Base-by-base conservation (phyloP, 805 yeast species). In the Suhomyces canberraensis region DNA sequence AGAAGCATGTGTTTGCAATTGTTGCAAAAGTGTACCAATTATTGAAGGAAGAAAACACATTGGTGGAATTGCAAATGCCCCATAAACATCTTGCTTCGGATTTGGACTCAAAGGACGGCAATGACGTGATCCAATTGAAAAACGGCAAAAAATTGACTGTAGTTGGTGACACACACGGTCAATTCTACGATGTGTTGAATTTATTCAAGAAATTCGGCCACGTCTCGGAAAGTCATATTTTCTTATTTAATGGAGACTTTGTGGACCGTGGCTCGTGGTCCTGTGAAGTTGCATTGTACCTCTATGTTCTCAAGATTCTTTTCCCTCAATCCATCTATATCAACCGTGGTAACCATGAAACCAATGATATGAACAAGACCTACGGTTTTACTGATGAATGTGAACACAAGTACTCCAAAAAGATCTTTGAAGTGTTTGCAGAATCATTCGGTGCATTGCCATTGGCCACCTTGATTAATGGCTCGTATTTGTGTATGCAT, bases 241-340 rank as follows among this genome's bases (percentile, higher is more conserved):
- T 86, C 56, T 62, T 93, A 32, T 91, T 93, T 69, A 93, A 93
- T 54, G 98, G 98, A 29, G 98, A 93, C 63, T 91, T 93, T 63
- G 98, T 93, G 3, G 98, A 93, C 59, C 75, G 98, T 54, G 98
- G 98, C 4, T 85, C 95, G 13, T 91, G 98, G 98, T 88, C 97
- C 3, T 86, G 95, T 55, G 98, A 93, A 58, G 95, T 93, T 31
- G 96, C 96, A 2, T 64, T 93, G 31, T 68, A 84, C 20, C 71
- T 87, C 29, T 89, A 85, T 58, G 72, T 81, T 9, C 74, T 86
- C 60, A 93, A 93, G 63, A 68, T 89, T 24, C 60, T 83, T 22
- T 83, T 74, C 52, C 98, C 98, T 11, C 52, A 64, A 2, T 71
- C 74, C 30, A 60, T 91, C 30, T 89, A 65, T 61, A 59, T 93